A percentile compares a stretch with the other conserved stretches of the same genome.
Evolutionary conservation across 1,139 yeast species (phyloP).

Genomic region (Candida anutae): DNA sequence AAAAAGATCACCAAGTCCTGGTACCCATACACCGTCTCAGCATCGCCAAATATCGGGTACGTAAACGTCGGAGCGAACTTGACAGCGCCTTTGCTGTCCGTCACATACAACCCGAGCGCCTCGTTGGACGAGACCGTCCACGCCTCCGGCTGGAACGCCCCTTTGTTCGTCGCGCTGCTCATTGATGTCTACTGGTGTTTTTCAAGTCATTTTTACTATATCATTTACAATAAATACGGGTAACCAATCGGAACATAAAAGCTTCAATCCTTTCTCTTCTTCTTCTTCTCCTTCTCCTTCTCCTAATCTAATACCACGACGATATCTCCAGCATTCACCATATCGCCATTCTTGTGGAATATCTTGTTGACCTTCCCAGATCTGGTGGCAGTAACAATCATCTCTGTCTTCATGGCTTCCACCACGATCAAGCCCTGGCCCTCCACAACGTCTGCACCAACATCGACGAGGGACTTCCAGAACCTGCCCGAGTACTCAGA

Average conservation of each 20-base stretch:
- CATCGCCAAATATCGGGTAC: slow-evolving; percentile 88
- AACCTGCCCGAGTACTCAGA: slow-evolving; percentile 94
- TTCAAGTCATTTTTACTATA: too few species aligned
- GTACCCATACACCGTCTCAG: slow-evolving; percentile 85
- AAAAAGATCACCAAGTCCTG: slow-evolving; percentile 48
- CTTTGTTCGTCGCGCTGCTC: slow-evolving; percentile 3
- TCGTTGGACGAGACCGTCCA: slow-evolving; percentile 12
- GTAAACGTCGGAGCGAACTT: slow-evolving; percentile 70
- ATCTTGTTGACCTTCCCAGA: slow-evolving; percentile 75
- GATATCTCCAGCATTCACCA: slow-evolving; percentile 93
- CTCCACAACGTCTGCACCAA: slow-evolving; percentile 65
- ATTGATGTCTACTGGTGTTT: too few species aligned
- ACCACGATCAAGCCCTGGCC: slow-evolving; percentile 84
- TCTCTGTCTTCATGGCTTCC: slow-evolving; percentile 98
- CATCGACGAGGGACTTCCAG: slow-evolving; percentile 85
- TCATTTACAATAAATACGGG: not conserved
- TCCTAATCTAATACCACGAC: slow-evolving; percentile 62
- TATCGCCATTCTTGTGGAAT: slow-evolving; percentile 79
- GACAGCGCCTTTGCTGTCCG: slow-evolving; percentile 49
- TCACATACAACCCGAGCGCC: slow-evolving; percentile 16
- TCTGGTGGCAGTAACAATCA: slow-evolving; percentile 71
- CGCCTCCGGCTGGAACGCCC: slow-evolving; percentile 11
- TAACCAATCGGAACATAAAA: not conserved
- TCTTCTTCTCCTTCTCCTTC: not conserved
- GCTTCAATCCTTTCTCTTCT: not conserved